Conservation (phyloP, 257 asterid genomes). For the Galeopsis tetrahit region DNA sequence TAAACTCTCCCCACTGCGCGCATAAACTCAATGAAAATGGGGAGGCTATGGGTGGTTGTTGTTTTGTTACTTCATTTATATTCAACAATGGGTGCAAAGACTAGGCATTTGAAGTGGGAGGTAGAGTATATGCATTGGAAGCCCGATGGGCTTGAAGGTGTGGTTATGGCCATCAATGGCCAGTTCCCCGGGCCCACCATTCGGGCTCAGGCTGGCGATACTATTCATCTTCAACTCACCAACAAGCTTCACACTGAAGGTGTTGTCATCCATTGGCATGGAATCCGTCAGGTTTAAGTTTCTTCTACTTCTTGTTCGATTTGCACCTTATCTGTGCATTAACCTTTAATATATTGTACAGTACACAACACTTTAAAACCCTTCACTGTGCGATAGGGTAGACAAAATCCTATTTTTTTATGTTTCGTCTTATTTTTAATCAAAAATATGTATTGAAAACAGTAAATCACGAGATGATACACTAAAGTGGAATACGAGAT, state of each 20-base stretch:
- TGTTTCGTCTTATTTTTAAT: no score
- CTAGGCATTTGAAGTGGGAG: conserved; percentile 62
- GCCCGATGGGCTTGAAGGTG: conserved; percentile 70
- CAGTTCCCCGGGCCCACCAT: conserved; percentile 87
- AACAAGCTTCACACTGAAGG: conserved; percentile 78
- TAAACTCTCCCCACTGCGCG: no score
- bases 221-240: conserved; percentile 59
- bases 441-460: no score
- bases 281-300: conserved; percentile 66
- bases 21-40: not conserved
- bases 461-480: no score
- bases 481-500: no score
- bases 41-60: not conserved
- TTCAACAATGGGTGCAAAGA: conserved; percentile 41
- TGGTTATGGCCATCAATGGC: conserved; percentile 71
- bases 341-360: no score
- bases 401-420: no score
- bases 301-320: not conserved
- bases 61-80: not conserved
- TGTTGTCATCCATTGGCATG: conserved; percentile 88
- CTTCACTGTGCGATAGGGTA: no score
- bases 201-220: conserved; percentile 71
- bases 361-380: no score
- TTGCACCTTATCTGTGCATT: no score
- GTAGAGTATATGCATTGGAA: conserved; percentile 68